Percentiles rank a stretch among this genome's conserved stretches.
These are phyloP conservation scores for Colletotrichum sojae DNA, from an alignment of 2,329 filamentous ascomycete species.

Conservation along the genomic window DNA sequence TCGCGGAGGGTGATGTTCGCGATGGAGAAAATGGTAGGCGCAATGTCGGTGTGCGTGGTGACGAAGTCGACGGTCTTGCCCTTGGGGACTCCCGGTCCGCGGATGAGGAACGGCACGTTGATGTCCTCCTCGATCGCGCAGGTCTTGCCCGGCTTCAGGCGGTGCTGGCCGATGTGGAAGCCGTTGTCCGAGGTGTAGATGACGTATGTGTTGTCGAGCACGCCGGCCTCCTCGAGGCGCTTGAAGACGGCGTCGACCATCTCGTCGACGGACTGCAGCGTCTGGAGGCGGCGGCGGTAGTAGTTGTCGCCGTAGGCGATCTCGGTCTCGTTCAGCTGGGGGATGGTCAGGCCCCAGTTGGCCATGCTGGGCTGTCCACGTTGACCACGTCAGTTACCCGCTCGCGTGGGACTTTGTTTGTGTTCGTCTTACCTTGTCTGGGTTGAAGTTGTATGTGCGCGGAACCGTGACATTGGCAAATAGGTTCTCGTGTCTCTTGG, in stretches of 20 bases:
- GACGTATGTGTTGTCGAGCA: constrained; percentile 74
- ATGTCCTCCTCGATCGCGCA: constrained; percentile 73
- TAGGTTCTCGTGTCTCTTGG: constrained; percentile 72
- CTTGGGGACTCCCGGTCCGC: constrained; percentile 66
- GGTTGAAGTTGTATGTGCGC: constrained; percentile 76
- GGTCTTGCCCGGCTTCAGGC: constrained; percentile 70
- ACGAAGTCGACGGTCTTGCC: constrained; percentile 58
- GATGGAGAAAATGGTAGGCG: constrained; percentile 69
- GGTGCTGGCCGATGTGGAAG: constrained; percentile 72
- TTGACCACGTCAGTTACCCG: no score
- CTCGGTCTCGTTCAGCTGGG: constrained; percentile 55
- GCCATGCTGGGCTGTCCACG: constrained; percentile 53
- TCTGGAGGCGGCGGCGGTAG: constrained; percentile 65
- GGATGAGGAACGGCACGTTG: constrained; percentile 69
- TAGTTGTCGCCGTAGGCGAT: constrained; percentile 65
- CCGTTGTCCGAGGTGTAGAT: constrained; percentile 74
- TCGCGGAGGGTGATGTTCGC: constrained; percentile 57
- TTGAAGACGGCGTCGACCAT: constrained; percentile 63
- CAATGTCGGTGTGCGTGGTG: constrained; percentile 75
- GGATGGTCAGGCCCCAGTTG: constrained; percentile 62
- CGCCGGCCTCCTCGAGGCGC: constrained; percentile 62
- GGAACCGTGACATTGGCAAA: constrained; percentile 74
- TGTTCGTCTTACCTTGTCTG: constrained; percentile 59
- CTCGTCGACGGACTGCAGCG: constrained; percentile 70
- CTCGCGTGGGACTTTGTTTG: no score